Evolutionary conservation across 2,329 filamentous ascomycete species (phyloP), one percentile per base, ranked within the genome.

Genomic region (Penicillium frequentans): DNA sequence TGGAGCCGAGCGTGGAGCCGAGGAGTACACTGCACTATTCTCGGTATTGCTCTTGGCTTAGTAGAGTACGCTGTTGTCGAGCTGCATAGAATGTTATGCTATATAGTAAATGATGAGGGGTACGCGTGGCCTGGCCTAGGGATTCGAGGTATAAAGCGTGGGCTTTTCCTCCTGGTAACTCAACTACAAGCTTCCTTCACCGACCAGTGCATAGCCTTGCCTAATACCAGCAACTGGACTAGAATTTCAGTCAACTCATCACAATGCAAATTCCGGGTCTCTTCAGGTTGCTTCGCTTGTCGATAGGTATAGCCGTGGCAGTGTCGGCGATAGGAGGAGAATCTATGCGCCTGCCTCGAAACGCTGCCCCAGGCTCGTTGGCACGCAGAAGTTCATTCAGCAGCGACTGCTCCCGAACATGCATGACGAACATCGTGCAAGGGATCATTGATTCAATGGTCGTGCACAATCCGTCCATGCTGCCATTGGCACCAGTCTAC

Each of bases 401-500:
- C 37, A 42, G 37, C 37, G 19, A 19, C n/a, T 53, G 51, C 23
- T 23, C 19, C 26, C 46, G 52, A 19, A 11, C 24, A 13, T 55
- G 52, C 21, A 35, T 57, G 46, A 50, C 55, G 4, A 33, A 44
- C 24, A 54, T 57, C 19, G 47, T 54, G 19, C n/a, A 21, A 3
- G 11, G 35, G 1, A 27, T 55, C 23, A 19, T 55, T 24, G 26
- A 57, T 26, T 57, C 50, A 11, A 48, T 53, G 49, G 49, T 49
- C 14, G 45, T 21, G 21, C 55, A 57, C 21, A 47, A 57, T 42
- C 51, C 55, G 4, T 50, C n/a, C 16, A 46, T 39, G 21, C 26
- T 57, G 11, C 55, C 55, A 14, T 7, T 57, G 24, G 55, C 55
- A 24, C 44, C 27, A 7, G 26, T 54, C 19, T 57, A 57, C 27